Evolutionary conservation across 1,284 basidiomycete genomes (phyloP).

Genomic region (Cryptococcus neoformans): DNA sequence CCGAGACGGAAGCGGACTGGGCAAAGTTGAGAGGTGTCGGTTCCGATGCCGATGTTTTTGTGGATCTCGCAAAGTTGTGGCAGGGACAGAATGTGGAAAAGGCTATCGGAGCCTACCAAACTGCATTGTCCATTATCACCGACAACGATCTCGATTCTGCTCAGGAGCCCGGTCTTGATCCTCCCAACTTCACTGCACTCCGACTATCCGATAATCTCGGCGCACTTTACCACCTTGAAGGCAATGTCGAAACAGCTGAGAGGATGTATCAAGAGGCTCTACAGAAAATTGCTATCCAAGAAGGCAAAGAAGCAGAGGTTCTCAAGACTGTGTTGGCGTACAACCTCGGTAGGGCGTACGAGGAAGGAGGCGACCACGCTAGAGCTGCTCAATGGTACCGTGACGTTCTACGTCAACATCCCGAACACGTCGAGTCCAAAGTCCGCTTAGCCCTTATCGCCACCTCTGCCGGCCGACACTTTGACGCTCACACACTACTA

Average conservation of each 20-base stretch:
- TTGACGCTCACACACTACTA: constrained; percentile 77
- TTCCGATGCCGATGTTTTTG: constrained; percentile 76
- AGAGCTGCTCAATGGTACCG: constrained; percentile 80
- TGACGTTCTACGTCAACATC: constrained; percentile 76
- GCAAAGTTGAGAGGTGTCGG: constrained; percentile 58
- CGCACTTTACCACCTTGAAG: constrained; percentile 69
- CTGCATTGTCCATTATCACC: constrained; percentile 59
- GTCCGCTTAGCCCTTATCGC: constrained; percentile 80
- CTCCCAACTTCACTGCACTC: constrained; percentile 30
- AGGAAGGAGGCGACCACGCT: constrained; percentile 67
- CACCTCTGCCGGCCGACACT: constrained; percentile 61
- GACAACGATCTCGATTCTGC: constrained; percentile 20
- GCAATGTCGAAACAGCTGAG: constrained; percentile 53
- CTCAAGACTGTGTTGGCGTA: constrained; percentile 79
- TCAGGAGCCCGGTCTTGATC: constrained; percentile 7
- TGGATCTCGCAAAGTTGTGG: constrained; percentile 84
- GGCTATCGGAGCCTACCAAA: constrained; percentile 66
- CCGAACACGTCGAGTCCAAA: constrained; percentile 93
- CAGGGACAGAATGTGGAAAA: constrained; percentile 73
- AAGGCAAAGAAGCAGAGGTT: constrained; percentile 53
- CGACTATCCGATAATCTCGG: constrained; percentile 77
- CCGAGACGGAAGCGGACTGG: constrained; percentile 38
- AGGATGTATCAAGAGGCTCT: constrained; percentile 53
- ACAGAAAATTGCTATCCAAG: constrained; percentile 49
- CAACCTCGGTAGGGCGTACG: constrained; percentile 83